Evolutionary conservation across 352 stramenopile species (phyloP), one percentile per base, ranked within the genome.

Genomic region (Phytopythium boreale): DNA sequence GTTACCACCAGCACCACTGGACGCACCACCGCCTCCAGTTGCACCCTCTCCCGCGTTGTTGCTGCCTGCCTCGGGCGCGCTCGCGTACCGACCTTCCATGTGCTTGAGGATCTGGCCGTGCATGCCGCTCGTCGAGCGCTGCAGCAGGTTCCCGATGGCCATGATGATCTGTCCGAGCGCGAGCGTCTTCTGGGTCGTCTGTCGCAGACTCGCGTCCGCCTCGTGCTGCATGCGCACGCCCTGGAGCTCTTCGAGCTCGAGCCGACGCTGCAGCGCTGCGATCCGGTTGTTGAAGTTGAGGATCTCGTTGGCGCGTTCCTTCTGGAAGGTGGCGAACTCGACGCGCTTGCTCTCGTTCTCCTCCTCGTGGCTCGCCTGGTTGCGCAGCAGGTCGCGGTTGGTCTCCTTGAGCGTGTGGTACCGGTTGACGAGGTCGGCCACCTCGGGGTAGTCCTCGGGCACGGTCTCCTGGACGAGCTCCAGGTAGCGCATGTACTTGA

Each of bases 211-310:
- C 27, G 87, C 88, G 62, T 98, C 91, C 0, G 92, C 85, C 56
- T 97, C 89, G 53, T 96, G 86, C 67, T 97, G 90, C 37, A 97
- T 62, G 1, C 84, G 78, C 11, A 96, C 79, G 24, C 83, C 85
- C 9, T 78, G 74, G 8, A 83, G 63, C 60, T 96, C 88, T 36
- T 83, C 80, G 4, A 62, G 70, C 62, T 97, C 88, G 0, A 96
- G 69, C 44, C 84, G 76, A 17, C 91, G 77, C 62, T 97, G 89
- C 17, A 98, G 56, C 12, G 82, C 84, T 11, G 89, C 90, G 67
- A 97, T 95, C 61, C 82, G 77, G 71, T 98, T 97, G 77, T 97
- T 97, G 51, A 87, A 89, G 53, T 90, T 96, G 9, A 98, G 70
- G n/a, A 98, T 95, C 57, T 98, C 92, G 59, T 98, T 97, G 10